A percentile compares a stretch with the other conserved stretches of the same genome.
These are phyloP conservation scores for Xylaria palmicola DNA, from an alignment of 495 filamentous ascomycete species.

Conservation along the genomic window DNA sequence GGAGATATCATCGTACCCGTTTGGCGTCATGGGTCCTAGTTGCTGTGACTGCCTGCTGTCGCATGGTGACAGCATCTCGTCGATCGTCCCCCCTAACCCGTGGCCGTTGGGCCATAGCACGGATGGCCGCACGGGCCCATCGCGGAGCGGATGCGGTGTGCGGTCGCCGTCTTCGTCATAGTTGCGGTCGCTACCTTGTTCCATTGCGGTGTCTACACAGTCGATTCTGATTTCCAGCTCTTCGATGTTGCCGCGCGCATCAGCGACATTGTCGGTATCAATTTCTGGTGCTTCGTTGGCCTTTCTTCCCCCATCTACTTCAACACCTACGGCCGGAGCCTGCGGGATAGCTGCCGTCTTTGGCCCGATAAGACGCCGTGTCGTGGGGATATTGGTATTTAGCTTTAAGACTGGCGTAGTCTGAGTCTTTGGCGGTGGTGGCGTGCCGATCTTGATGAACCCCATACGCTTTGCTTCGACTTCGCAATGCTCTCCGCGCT, in stretches of 20 bases:
- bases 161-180: slow-evolving; percentile 29
- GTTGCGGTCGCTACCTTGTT: background rate
- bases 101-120: slow-evolving; percentile 15
- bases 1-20: slow-evolving; percentile 54
- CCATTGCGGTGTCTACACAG: background rate
- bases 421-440: slow-evolving; percentile 25
- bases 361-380: slow-evolving; percentile 20
- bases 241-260: background rate
- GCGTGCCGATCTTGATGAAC: slow-evolving; percentile 25
- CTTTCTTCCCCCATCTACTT: background rate
- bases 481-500: slow-evolving; percentile 10
- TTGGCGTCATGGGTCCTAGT: slow-evolving; percentile 49
- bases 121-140: slow-evolving; percentile 27
- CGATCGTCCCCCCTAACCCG: slow-evolving; percentile 29
- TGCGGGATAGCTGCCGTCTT: slow-evolving; percentile 17
- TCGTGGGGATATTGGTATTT: slow-evolving; percentile 37
- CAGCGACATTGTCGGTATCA: background rate
- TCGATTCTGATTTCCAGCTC: slow-evolving; percentile 22
- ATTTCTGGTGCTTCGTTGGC: background rate
- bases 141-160: slow-evolving; percentile 31
- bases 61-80: slow-evolving; percentile 31
- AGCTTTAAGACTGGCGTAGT: slow-evolving; percentile 35
- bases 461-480: slow-evolving; percentile 22
- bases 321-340: background rate
- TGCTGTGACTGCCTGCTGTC: slow-evolving; percentile 20